Evolutionary conservation across 1,284 basidiomycete genomes (phyloP).

Genomic region (Mycena sp.): DNA sequence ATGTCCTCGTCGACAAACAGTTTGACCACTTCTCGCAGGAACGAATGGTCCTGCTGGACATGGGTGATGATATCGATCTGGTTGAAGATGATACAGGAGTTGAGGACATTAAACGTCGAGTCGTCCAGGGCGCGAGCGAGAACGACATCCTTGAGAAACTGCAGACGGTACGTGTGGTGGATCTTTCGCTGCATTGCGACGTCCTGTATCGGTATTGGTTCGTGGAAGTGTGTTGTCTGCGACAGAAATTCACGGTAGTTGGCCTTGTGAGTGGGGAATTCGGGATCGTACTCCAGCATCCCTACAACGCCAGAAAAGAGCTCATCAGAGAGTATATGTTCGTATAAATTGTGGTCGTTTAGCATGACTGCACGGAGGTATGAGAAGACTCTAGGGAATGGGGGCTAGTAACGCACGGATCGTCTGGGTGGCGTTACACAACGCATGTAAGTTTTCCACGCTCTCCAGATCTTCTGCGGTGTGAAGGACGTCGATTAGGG

Average conservation of each 20-base stretch:
- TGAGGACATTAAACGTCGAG: constrained; percentile 96
- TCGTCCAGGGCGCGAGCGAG: constrained; percentile 95
- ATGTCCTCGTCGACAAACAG: constrained; percentile 80
- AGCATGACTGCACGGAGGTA: constrained; percentile 77
- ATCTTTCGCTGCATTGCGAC: constrained; percentile 84
- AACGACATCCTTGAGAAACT: constrained; percentile 98
- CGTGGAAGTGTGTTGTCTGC: constrained; percentile 83
- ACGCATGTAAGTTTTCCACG: constrained; percentile 86
- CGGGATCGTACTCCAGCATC: constrained; percentile 99
- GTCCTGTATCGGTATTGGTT: constrained; percentile 87
- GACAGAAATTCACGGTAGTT: constrained; percentile 95
- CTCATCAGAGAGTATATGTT: constrained; percentile 94
- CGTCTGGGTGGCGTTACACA: constrained; percentile 95
- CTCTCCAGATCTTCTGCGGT: constrained; percentile 94
- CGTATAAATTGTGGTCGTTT: constrained; percentile 95
- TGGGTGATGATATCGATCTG: constrained; percentile 98
- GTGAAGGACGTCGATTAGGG: constrained; percentile 84
- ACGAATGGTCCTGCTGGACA: constrained; percentile 80
- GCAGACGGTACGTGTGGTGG: constrained; percentile 95
- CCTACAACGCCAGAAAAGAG: constrained; percentile 93
- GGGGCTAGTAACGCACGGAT: constrained; percentile 74
- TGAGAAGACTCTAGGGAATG: constrained; percentile 19
- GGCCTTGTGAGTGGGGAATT: constrained; percentile 95
- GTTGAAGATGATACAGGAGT: constrained; percentile 98
- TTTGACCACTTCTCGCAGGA: constrained; percentile 83